Conservation (phyloP, 2,329 filamentous ascomycete species). For the Malbranchea cinnamomea region DNA sequence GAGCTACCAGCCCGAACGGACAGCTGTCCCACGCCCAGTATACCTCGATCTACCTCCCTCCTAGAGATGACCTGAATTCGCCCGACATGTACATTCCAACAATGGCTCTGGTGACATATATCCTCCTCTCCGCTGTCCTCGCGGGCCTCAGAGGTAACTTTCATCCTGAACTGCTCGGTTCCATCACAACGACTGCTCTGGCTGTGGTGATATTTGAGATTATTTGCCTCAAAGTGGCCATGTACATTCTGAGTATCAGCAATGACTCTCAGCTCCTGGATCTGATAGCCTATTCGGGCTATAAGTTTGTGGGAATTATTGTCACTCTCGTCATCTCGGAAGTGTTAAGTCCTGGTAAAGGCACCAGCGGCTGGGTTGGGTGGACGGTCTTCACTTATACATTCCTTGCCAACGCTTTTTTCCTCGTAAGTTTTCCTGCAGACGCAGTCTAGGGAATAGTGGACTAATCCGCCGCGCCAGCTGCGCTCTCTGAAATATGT, state of each 20-base stretch:
- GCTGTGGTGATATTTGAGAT: conserved; percentile 79
- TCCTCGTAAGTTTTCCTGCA: conserved; percentile 52
- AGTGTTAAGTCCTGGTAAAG: conserved; percentile 59
- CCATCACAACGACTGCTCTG: conserved; percentile 72
- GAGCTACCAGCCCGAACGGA: conserved; percentile 35
- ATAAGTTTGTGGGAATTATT: conserved; percentile 97
- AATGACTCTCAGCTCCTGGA: conserved; percentile 90
- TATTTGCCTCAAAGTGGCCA: conserved; percentile 75
- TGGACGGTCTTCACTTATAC: conserved; percentile 86
- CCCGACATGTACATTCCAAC: conserved; percentile 99
- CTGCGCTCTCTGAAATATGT: conserved; percentile 94
- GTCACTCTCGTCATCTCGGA: conserved; percentile 69
- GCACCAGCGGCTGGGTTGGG: conserved; percentile 75
- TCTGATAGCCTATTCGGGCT: conserved; percentile 88
- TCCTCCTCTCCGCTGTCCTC: conserved; percentile 79
- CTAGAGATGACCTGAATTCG: conserved; percentile 89
- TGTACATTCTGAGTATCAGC: conserved; percentile 84
- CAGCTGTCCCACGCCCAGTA: conserved; percentile 45
- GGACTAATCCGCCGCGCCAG: conserved; percentile 35
- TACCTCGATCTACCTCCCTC: conserved; percentile 58
- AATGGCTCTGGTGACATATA: conserved; percentile 96
- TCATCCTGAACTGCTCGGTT: conserved; percentile 82
- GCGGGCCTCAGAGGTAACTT: conserved; percentile 84
- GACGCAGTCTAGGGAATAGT: conserved; percentile 7
- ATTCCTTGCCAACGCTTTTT: conserved; percentile 87